Evolutionary conservation across 2,329 filamentous ascomycete species (phyloP), one percentile per base, ranked within the genome.

Genomic region (Epichloe coenophiala): DNA sequence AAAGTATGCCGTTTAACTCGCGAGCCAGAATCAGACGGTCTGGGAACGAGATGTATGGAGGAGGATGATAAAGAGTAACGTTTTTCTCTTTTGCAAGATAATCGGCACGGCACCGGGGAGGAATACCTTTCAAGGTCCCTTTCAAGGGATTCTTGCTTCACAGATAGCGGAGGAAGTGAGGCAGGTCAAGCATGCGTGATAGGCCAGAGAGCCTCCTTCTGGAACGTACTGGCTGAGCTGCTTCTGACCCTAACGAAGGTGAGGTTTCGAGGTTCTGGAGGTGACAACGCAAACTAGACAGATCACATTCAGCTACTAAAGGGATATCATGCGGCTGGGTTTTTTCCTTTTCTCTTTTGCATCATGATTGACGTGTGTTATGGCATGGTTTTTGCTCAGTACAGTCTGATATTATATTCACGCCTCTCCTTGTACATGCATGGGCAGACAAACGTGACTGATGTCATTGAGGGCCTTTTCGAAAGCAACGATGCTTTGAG

Each of bases 1-100:
- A 71, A 98, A 98, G 80, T 97, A 97, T 69, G 93, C 93, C 66
- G 93, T 97, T 71, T 97, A 78, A 61, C 5, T 37, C 27, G 12
- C 12, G 35, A 35, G 17, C 33, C 12, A 37, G 15, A 33, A n/a
- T 23, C n/a, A 7, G n/a, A 44, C 19, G 33, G 35, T 37, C 46
- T 11, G 23, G 21, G 33, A 13, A 49, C 12, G 42, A 37, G 33
- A 31, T 38, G 40, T 31, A 23, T 17, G n/a, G 35, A 40, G 38
- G 35, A 40, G 23, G 38, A 49, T 33, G 23, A 31, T 23, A 17
- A 17, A 53, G 45, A 46, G 35, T 40, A 40, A 47, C 19, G 31
- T 37, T 48, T 42, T 50, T 52, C 49, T 56, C 47, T 48, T 44
- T 51, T 54, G 53, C 46, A 39, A 33, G 36, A 47, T 50, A 48